Percentiles rank a stretch among this genome's conserved stretches.
Evolutionary conservation across 192 early-diverging fungal genomes (phyloP).

Genomic region (Borealophlyctis nickersoniae): DNA sequence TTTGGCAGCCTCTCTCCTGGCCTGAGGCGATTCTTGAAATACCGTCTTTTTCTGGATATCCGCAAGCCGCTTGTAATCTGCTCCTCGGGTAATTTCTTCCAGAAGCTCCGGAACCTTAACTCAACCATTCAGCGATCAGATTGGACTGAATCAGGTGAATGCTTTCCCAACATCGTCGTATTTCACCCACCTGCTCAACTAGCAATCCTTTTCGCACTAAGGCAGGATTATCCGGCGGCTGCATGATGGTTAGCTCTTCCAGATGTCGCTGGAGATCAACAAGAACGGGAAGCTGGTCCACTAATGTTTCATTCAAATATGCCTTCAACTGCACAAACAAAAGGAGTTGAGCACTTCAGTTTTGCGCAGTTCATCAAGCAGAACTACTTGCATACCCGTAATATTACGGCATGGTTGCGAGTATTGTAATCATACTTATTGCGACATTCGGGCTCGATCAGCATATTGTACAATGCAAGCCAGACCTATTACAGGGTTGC

Average conservation of each 20-base stretch:
- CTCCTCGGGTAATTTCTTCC: conserved; percentile 15
- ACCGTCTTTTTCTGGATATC: conserved; percentile 13
- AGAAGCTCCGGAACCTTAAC: conserved; percentile 11
- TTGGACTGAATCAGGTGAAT: neutral
- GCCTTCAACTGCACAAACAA: conserved; percentile 22
- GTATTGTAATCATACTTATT: conserved; percentile 38
- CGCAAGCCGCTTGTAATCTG: conserved; percentile 11
- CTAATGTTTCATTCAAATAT: conserved; percentile 35
- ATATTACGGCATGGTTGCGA: conserved; percentile 34
- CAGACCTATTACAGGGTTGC: conserved; percentile 36
- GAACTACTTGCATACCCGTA: conserved; percentile 28
- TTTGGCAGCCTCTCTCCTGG: conserved; percentile 3
- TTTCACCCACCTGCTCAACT: conserved; percentile 30
- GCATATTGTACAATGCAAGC: conserved; percentile 47
- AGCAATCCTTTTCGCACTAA: conserved; percentile 9
- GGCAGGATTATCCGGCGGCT: conserved; percentile 13
- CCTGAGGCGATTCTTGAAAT: conserved; percentile 6
- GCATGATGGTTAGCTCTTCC: conserved; percentile 44
- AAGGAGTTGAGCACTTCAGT: neutral
- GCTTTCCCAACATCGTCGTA: too few relatives aligned
- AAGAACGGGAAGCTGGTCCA: conserved; percentile 49
- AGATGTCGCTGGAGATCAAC: conserved; percentile 41
- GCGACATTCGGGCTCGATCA: conserved; percentile 45
- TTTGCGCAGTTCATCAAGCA: neutral
- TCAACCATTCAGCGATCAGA: neutral